A percentile compares a stretch with the other conserved stretches of the same genome.
phyloP scores from a whole-genome alignment of 2,329 filamentous ascomycete species.

The Coniochaeta sp. region DNA sequence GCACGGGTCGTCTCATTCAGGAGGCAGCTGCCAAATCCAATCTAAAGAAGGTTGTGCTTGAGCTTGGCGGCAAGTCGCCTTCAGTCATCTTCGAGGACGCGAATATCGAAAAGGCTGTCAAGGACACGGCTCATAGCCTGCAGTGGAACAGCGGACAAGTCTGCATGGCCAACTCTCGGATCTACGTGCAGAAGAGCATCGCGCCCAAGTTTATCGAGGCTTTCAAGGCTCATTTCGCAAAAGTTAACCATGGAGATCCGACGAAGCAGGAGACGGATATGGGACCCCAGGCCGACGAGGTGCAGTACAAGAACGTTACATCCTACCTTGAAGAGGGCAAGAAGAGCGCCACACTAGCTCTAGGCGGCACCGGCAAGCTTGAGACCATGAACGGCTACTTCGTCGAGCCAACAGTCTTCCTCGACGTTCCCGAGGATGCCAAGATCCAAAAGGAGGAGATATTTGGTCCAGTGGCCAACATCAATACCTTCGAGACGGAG shows the following conservation, averaged over 20 bases:
- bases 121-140: constrained; percentile 35
- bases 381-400: constrained; percentile 26
- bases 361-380: constrained; percentile 21
- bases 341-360: constrained; percentile 21
- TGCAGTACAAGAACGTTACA: constrained; percentile 39
- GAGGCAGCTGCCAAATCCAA: constrained; percentile 58
- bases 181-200: constrained; percentile 48
- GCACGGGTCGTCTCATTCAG: constrained; percentile 65
- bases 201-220: constrained; percentile 47
- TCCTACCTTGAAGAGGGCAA: constrained; percentile 38
- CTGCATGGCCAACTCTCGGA: constrained; percentile 50
- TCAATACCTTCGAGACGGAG: constrained; percentile 50
- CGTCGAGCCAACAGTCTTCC: constrained; percentile 37
- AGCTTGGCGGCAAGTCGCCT: constrained; percentile 63
- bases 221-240: constrained; percentile 41
- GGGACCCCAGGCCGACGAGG: constrained; percentile 42
- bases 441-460: constrained; percentile 52
- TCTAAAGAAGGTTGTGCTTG: constrained; percentile 57
- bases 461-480: constrained; percentile 55
- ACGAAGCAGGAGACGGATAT: constrained; percentile 21
- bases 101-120: constrained; percentile 55
- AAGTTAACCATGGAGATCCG: constrained; percentile 29
- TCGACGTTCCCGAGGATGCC: constrained; percentile 30
- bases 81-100: constrained; percentile 59
- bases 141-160: constrained; percentile 49